Conservation (phyloP, 768 basidiomycete species). For the Hypholoma sublateritium region DNA sequence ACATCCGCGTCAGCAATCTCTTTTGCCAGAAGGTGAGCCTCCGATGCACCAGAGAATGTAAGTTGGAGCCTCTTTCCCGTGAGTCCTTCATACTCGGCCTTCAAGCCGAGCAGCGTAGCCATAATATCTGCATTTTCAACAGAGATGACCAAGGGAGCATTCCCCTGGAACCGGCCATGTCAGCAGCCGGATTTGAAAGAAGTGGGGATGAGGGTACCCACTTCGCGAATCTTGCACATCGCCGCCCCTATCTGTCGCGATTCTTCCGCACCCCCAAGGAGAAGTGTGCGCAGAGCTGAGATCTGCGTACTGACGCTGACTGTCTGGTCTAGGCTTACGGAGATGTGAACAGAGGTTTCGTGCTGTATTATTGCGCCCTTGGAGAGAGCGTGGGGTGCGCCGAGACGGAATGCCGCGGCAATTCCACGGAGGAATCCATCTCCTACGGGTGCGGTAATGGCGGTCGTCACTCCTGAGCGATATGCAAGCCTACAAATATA, state of each 20-base stretch:
- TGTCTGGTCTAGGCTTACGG: constrained; percentile 29
- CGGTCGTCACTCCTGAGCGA: constrained; percentile 70
- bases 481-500: constrained; percentile 59
- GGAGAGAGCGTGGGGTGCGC: constrained; percentile 58
- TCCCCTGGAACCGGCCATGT: constrained; percentile 40
- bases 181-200: background rate
- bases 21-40: constrained; percentile 62
- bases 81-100: constrained; percentile 45
- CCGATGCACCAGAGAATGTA: constrained; percentile 60
- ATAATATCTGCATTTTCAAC: constrained; percentile 78
- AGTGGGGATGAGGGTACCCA: constrained; percentile 14
- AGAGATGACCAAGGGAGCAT: constrained; percentile 61
- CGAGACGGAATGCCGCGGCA: constrained; percentile 59
- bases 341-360: constrained; percentile 64
- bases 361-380: constrained; percentile 65
- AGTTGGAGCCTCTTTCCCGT: constrained; percentile 33
- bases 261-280: constrained; percentile 28
- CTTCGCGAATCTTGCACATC: constrained; percentile 38
- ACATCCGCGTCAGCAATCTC: constrained; percentile 62
- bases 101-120: constrained; percentile 63
- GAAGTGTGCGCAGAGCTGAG: constrained; percentile 47
- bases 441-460: constrained; percentile 58
- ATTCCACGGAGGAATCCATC: constrained; percentile 61
- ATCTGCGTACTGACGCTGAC: constrained; percentile 66
- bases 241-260: constrained; percentile 21